A percentile compares a stretch with the other conserved stretches of the same genome.
phyloP scores from a whole-genome alignment of 805 yeast genomes.

The Wickerhamiella kurtzmanii region DNA sequence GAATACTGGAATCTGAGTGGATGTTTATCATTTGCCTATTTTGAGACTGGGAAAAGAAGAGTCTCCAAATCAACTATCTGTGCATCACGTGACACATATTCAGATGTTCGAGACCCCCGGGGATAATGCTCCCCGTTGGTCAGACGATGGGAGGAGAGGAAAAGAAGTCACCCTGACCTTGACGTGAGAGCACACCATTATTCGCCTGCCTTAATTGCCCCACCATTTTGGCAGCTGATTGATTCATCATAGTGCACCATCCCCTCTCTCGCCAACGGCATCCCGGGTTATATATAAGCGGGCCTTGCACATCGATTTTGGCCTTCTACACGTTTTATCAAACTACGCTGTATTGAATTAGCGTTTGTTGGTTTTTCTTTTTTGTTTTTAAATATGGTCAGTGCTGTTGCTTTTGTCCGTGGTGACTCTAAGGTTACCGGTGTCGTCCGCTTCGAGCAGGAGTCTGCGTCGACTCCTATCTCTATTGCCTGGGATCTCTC shows the following conservation, averaged over 20 bases:
- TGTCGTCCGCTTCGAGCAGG: slow-evolving; percentile 75
- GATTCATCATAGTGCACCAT: no score
- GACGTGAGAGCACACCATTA: background rate
- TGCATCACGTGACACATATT: no score
- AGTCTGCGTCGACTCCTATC: slow-evolving; percentile 66
- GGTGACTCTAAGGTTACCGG: slow-evolving; percentile 90
- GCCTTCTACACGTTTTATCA: no score
- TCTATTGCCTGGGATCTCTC: slow-evolving; percentile 75
- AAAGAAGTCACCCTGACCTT: no score
- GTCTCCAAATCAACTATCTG: no score
- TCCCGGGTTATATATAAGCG: background rate
- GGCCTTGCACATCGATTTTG: no score
- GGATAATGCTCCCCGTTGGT: no score
- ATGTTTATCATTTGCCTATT: background rate
- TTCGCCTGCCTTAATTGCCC: background rate
- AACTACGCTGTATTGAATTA: no score
- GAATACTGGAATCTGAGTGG: slow-evolving; percentile 1
- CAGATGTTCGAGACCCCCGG: no score
- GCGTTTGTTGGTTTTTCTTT: no score
- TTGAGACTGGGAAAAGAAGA: background rate
- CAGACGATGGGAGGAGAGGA: no score
- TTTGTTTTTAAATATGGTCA: slow-evolving; percentile 15
- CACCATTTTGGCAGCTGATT: no score
- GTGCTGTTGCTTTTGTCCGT: slow-evolving; percentile 80
- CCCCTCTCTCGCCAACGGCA: background rate